Percentiles rank a stretch among this genome's conserved stretches.
Evolutionary conservation across 495 filamentous ascomycete genomes (phyloP).

Genomic region (Penicillium ochrochloron): DNA sequence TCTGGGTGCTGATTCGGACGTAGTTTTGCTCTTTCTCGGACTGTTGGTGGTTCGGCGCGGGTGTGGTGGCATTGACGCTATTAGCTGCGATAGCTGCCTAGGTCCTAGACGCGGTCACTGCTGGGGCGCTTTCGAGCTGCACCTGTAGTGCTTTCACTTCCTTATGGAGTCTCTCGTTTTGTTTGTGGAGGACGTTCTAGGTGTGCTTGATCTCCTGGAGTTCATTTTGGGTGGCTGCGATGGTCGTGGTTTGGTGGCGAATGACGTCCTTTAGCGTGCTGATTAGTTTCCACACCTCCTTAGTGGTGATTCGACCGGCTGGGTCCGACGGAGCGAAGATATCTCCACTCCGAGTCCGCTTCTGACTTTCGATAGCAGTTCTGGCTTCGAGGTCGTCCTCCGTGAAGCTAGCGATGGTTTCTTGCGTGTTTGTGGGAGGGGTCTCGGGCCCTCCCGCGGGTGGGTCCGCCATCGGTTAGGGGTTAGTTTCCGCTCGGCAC

Average conservation of each 20-base stretch:
- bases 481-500: too few species aligned
- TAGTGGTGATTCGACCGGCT: conserved; percentile 26
- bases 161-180: too few species aligned
- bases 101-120: conserved; percentile 2
- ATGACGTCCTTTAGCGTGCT: conserved; percentile 22
- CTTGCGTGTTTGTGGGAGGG: conserved; percentile 25
- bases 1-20: conserved; percentile 27
- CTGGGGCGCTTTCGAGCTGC: too few species aligned
- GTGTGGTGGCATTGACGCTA: neutral
- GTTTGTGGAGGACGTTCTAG: conserved; percentile 23
- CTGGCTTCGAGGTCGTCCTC: conserved; percentile 1
- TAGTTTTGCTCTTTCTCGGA: conserved; percentile 20
- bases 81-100: conserved; percentile 16
- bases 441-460: conserved; percentile 21
- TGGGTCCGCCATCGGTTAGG: too few species aligned
- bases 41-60: conserved; percentile 13
- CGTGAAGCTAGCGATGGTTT: conserved; percentile 12
- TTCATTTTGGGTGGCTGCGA: conserved; percentile 19
- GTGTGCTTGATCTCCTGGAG: conserved; percentile 28
- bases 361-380: too few species aligned
- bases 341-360: too few species aligned
- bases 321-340: conserved; percentile 3
- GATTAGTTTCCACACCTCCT: conserved; percentile 28
- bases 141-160: too few species aligned
- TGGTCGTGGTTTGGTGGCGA: conserved; percentile 21